Percentiles rank a stretch among this genome's conserved stretches.
phyloP scores from a whole-genome alignment of 495 filamentous ascomycete species.

The Cercophora sp. region DNA sequence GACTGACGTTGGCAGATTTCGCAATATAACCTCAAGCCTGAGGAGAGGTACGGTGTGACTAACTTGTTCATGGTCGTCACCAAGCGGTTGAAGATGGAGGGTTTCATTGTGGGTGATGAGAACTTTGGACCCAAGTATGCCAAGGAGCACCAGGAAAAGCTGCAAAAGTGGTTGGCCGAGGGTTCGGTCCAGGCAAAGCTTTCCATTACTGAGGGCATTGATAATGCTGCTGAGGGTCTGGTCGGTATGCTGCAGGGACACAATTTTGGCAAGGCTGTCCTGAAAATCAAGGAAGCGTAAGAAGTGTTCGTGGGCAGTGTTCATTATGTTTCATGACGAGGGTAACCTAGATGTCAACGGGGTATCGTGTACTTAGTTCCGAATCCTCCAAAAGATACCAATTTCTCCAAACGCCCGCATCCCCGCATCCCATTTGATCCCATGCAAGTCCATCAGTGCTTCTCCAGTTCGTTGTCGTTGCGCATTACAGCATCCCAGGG shows the following conservation, averaged over 20 bases:
- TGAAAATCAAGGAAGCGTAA: conserved; percentile 56
- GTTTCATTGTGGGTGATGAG: conserved; percentile 67
- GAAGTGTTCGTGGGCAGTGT: not conserved
- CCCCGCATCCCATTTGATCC: no score
- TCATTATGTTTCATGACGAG: no score
- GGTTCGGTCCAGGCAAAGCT: conserved; percentile 72
- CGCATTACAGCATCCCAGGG: no score
- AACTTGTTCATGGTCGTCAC: conserved; percentile 53
- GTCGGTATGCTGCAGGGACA: conserved; percentile 83
- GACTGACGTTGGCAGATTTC: conserved; percentile 49
- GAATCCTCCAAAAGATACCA: no score
- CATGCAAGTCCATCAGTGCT: no score
- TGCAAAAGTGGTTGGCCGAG: conserved; percentile 80
- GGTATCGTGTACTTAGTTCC: no score
- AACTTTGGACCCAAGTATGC: conserved; percentile 67
- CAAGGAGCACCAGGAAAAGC: conserved; percentile 74
- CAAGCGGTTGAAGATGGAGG: conserved; percentile 55
- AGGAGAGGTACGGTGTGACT: conserved; percentile 62
- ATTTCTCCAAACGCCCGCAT: no score
- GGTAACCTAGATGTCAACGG: no score
- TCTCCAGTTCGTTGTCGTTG: no score
- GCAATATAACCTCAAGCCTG: conserved; percentile 64
- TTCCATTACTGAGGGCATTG: conserved; percentile 72
- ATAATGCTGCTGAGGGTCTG: conserved; percentile 74
- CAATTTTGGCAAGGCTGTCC: conserved; percentile 88